Evolutionary conservation across 1,284 basidiomycete species (phyloP).

Genomic region (Trichosporon faecale): DNA sequence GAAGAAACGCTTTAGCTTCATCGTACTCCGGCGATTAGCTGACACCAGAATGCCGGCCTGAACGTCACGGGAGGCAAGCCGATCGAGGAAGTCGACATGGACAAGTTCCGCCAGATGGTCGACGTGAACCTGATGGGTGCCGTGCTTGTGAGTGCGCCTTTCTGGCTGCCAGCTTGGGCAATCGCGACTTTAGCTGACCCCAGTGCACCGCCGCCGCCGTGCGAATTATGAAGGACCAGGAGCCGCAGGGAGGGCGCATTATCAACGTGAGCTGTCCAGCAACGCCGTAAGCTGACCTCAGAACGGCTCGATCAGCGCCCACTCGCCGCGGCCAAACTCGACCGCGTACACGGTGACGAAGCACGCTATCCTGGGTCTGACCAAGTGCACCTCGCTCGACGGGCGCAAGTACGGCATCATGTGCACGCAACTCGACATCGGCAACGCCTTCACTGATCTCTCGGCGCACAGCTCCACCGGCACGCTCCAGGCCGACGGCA

Average conservation of each 20-base stretch:
- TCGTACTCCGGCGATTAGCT: no score
- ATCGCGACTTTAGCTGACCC: not conserved
- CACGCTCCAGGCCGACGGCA: slow-evolving; percentile 67
- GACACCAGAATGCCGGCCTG: slow-evolving; percentile 58
- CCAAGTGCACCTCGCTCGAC: slow-evolving; percentile 70
- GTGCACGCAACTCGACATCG: slow-evolving; percentile 76
- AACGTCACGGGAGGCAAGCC: slow-evolving; percentile 52
- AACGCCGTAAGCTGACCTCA: not conserved
- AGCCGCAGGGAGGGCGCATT: slow-evolving; percentile 71
- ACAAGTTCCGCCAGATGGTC: slow-evolving; percentile 63
- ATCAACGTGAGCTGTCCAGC: slow-evolving; percentile 58
- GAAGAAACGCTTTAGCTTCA: no score
- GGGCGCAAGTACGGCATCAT: slow-evolving; percentile 69
- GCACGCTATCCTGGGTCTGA: slow-evolving; percentile 72
- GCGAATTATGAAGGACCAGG: slow-evolving; percentile 67
- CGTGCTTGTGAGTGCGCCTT: slow-evolving; percentile 56
- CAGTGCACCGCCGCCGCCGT: slow-evolving; percentile 70
- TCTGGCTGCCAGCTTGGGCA: no score
- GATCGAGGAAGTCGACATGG: slow-evolving; percentile 65
- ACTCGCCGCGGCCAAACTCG: slow-evolving; percentile 63
- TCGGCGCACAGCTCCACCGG: slow-evolving; percentile 55
- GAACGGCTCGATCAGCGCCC: slow-evolving; percentile 73
- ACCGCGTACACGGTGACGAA: slow-evolving; percentile 71
- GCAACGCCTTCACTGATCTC: slow-evolving; percentile 67
- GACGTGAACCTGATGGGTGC: slow-evolving; percentile 68